phyloP scores from a whole-genome alignment of 768 basidiomycete species.

The Mycena rosella region DNA sequence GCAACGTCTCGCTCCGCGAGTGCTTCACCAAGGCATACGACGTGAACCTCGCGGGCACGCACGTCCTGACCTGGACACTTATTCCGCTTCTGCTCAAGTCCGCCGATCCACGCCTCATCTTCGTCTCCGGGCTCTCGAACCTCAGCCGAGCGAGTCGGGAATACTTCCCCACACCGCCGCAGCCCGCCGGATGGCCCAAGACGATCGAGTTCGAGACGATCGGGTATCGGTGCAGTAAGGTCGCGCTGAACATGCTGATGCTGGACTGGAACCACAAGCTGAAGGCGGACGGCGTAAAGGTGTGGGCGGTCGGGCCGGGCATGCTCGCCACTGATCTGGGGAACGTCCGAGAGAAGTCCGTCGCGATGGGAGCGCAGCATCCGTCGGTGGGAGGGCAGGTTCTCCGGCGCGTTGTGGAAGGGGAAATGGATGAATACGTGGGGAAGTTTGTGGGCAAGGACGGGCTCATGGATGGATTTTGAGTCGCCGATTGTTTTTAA shows the following conservation, averaged over 20 bases:
- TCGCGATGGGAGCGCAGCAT: slow-evolving; percentile 1
- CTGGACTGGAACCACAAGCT: slow-evolving; percentile 20
- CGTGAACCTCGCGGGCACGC: slow-evolving; percentile 15
- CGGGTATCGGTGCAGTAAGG: slow-evolving; percentile 17
- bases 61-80: slow-evolving; percentile 14
- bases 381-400: slow-evolving; percentile 5
- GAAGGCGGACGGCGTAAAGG: slow-evolving; percentile 18
- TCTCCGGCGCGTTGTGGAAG: slow-evolving; percentile 5
- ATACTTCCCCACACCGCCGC: slow-evolving; percentile 19
- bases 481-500: too few species aligned
- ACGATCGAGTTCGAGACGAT: slow-evolving; percentile 5
- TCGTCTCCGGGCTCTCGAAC: slow-evolving; percentile 15
- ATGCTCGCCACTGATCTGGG: slow-evolving; percentile 12
- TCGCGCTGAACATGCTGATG: slow-evolving; percentile 27
- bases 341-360: neutral
- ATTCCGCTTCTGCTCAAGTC: slow-evolving; percentile 25
- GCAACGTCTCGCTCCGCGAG: slow-evolving; percentile 10
- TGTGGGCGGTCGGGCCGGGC: slow-evolving; percentile 21
- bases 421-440: slow-evolving; percentile 14
- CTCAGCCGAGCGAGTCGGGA: neutral
- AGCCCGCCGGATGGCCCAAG: slow-evolving; percentile 20
- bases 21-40: slow-evolving; percentile 18
- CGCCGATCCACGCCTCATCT: slow-evolving; percentile 23
- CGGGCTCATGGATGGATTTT: slow-evolving; percentile 6
- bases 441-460: slow-evolving; percentile 15